A percentile compares a stretch with the other conserved stretches of the same genome.
Conservation (phyloP, 805 yeast genomes). For the Candida tammaniensis region DNA sequence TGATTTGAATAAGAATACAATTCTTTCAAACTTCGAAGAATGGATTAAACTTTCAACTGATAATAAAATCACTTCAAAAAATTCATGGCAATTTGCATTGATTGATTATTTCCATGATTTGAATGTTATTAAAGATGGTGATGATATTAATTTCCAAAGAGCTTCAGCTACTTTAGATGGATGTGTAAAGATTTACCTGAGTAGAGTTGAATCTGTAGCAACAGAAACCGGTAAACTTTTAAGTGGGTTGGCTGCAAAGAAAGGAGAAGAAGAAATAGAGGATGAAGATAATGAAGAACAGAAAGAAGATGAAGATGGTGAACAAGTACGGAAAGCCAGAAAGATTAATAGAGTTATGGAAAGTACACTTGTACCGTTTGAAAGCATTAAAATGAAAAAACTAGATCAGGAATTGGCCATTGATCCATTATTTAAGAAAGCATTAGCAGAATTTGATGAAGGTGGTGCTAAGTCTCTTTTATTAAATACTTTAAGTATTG, state of each 20-base stretch:
- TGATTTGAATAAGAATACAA: slow-evolving; percentile 41
- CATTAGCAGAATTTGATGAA: slow-evolving; percentile 76
- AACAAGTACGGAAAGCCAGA: slow-evolving; percentile 21
- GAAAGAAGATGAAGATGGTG: slow-evolving; percentile 17
- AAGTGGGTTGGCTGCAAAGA: slow-evolving; percentile 61
- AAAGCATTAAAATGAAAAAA: slow-evolving; percentile 48
- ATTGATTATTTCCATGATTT: slow-evolving; percentile 54
- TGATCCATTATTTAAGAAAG: slow-evolving; percentile 74
- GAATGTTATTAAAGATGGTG: slow-evolving; percentile 44
- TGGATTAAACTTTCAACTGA: slow-evolving; percentile 49
- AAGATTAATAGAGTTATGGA: slow-evolving; percentile 33
- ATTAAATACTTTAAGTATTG: slow-evolving; percentile 58
- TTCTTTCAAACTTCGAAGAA: slow-evolving; percentile 44
- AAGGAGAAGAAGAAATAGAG: slow-evolving; percentile 22
- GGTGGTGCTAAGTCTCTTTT: slow-evolving; percentile 76
- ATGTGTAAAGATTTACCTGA: slow-evolving; percentile 87
- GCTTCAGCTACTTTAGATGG: slow-evolving; percentile 94
- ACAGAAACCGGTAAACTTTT: slow-evolving; percentile 83
- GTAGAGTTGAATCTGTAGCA: slow-evolving; percentile 89
- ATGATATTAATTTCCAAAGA: slow-evolving; percentile 73
- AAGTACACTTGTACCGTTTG: slow-evolving; percentile 53
- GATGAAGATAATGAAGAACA: slow-evolving; percentile 16
- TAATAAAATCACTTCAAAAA: slow-evolving; percentile 47
- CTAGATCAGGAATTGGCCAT: slow-evolving; percentile 63
- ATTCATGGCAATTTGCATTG: slow-evolving; percentile 50